Evolutionary conservation across 768 basidiomycete genomes (phyloP), one percentile per base, ranked within the genome.

Genomic region (Pleurotus cornucopiae): DNA sequence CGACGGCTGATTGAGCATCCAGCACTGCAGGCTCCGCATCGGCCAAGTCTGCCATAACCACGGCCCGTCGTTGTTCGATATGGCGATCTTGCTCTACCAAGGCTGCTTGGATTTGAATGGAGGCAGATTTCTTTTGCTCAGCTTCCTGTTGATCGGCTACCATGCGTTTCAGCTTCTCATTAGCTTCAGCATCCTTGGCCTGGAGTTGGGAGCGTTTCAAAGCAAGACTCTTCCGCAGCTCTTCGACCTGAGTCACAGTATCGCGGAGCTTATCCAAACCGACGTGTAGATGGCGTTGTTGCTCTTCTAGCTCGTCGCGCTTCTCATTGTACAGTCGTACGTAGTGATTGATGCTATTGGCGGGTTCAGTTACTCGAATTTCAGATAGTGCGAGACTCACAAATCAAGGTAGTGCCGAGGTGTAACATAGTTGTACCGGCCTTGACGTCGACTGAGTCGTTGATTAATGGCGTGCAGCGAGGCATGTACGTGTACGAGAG

Each of bases 381-480:
- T 56, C 7, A 46, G 43, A 48, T 16, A 4, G 34, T n/a, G 39
- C 46, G 41, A 48, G 25, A 80, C 94, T 81, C 69, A 98, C 94
- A 99, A 99, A 64, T 99, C 97, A 56, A 99, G 81, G 70, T 98
- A 99, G 70, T 99, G 97, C 11, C 97, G 85, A 0, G 97, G 97
- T 1, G 97, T 99, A 9, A 95, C 92, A 68, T 97, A 92, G 69
- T 97, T 95, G 69, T 94, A 91, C 39, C 93, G 86, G n/a, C 95
- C 96, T 74, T 94, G 94, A 48, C 93, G 82, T 25, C 93, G 87
- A 63, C 91, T 92, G 58, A 98, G 81, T 51, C 89, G 85, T 54
- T 86, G 83, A 63, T 96, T 98, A 75, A 95, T 88, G 62, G 84
- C 86, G 69, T 94, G 88, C 64, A 98, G 76, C 1, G 93, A 90